These are phyloP conservation scores for Zea luxurians DNA, from an alignment of 176 grass and related monocot genomes.

Conservation along the genomic window DNA sequence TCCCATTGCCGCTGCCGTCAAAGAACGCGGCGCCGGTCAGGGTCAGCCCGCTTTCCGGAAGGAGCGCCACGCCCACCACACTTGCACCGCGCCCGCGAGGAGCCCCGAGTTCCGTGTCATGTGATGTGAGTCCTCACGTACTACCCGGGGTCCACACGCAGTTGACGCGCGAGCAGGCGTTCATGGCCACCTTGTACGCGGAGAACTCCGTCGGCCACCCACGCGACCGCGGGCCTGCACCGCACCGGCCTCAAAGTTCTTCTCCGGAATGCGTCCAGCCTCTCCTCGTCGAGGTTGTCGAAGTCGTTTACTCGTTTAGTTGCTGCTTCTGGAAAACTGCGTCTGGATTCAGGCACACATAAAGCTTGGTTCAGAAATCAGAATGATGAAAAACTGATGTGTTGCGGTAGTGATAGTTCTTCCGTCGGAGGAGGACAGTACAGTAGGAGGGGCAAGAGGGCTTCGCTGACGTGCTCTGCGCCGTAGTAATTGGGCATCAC, in stretches of 20 bases:
- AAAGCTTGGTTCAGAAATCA: not conserved
- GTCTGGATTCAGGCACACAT: not conserved
- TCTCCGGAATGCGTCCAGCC: conserved; percentile 47
- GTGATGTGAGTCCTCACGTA: conserved; percentile 63
- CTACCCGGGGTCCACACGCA: conserved; percentile 51
- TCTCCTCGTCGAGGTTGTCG: conserved; percentile 42
- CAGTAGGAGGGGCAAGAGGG: conserved; percentile 48
- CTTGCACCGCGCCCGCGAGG: not conserved
- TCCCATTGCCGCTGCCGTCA: conserved; percentile 23
- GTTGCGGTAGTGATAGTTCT: conserved; percentile 34
- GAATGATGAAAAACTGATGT: conserved; percentile 13
- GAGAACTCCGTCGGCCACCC: conserved; percentile 38
- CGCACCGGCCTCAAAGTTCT: conserved; percentile 37
- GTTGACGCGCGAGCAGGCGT: conserved; percentile 56
- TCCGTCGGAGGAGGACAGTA: conserved; percentile 38
- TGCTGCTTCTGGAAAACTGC: conserved; percentile 37
- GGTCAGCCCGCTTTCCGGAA: conserved; percentile 42
- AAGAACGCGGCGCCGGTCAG: conserved; percentile 32
- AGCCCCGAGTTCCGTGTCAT: conserved; percentile 45
- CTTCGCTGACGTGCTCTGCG: conserved; percentile 41
- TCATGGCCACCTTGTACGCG: conserved; percentile 53
- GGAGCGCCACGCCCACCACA: conserved; percentile 42
- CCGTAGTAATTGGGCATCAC: conserved; percentile 57
- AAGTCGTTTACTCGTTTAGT: conserved; percentile 32
- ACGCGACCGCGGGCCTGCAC: conserved; percentile 1